A percentile compares a stretch with the other conserved stretches of the same genome.
Conservation (phyloP, 805 yeast genomes). For the Candida germanica region DNA sequence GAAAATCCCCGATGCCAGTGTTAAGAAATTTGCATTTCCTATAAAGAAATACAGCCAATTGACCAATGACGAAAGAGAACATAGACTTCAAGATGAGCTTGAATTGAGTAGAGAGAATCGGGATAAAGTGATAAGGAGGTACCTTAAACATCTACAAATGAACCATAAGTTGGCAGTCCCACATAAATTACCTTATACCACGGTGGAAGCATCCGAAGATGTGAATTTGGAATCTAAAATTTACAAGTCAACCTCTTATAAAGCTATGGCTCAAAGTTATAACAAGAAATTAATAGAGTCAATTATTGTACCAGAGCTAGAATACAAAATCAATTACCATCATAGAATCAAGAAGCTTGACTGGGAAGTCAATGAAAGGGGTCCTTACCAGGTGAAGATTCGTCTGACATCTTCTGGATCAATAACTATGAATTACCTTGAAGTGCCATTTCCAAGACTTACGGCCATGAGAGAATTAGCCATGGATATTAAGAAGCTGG, state of each 20-base stretch:
- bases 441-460: slow-evolving; percentile 22
- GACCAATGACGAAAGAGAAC: slow-evolving; percentile 7
- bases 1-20: slow-evolving; percentile 5
- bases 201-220: slow-evolving; percentile 1
- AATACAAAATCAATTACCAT: slow-evolving; percentile 28
- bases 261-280: slow-evolving; percentile 25
- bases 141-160: slow-evolving; percentile 27
- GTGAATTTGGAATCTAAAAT: slow-evolving; percentile 7
- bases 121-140: slow-evolving; percentile 23
- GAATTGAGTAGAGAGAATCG: slow-evolving; percentile 11
- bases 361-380: slow-evolving; percentile 26
- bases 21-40: slow-evolving; percentile 11
- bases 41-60: slow-evolving; percentile 3
- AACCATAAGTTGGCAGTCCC: slow-evolving; percentile 30
- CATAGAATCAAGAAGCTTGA: slow-evolving; percentile 20
- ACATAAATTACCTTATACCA: slow-evolving; percentile 26
- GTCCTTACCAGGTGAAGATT: slow-evolving; percentile 35
- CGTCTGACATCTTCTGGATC: slow-evolving; percentile 31
- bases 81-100: slow-evolving; percentile 13
- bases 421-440: slow-evolving; percentile 25
- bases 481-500: slow-evolving; percentile 30
- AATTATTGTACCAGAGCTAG: slow-evolving; percentile 32
- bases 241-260: slow-evolving; percentile 10
- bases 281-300: slow-evolving; percentile 30
- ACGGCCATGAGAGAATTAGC: slow-evolving; percentile 23